These are phyloP conservation scores for Claviceps pazoutovae DNA, from an alignment of 2,329 filamentous ascomycete genomes.

Conservation along the genomic window DNA sequence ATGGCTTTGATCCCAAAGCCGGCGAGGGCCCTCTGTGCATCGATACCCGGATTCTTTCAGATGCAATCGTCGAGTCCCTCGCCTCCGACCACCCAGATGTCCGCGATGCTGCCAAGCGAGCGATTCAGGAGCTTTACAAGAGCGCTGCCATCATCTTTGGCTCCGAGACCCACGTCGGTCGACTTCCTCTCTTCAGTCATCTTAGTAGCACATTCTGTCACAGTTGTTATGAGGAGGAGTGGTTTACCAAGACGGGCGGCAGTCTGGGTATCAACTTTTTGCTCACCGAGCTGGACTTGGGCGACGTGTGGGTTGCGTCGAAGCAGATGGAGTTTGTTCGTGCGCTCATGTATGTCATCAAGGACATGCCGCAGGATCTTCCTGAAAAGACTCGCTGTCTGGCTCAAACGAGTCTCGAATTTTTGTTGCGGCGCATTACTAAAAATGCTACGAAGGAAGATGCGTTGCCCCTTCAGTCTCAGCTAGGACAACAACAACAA, in stretches of 20 bases:
- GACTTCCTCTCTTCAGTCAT: conserved; percentile 72
- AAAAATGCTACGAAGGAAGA: conserved; percentile 72
- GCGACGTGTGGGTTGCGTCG: conserved; percentile 66
- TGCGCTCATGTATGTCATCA: conserved; percentile 92
- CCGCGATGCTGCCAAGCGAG: conserved; percentile 67
- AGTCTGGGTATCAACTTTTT: conserved; percentile 81
- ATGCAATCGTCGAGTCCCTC: conserved; percentile 80
- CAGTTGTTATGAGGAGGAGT: conserved; percentile 93
- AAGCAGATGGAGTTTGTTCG: conserved; percentile 80
- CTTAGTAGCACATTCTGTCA: conserved; percentile 79
- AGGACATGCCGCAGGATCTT: conserved; percentile 90
- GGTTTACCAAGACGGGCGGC: conserved; percentile 94
- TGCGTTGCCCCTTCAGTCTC: conserved; percentile 22
- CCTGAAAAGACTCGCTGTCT: conserved; percentile 77
- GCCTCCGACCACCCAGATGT: conserved; percentile 72
- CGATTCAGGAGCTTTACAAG: conserved; percentile 65
- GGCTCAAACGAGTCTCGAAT: conserved; percentile 70
- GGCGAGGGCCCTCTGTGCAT: conserved; percentile 81
- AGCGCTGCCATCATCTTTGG: conserved; percentile 70
- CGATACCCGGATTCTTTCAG: conserved; percentile 73
- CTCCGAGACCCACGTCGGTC: conserved; percentile 53
- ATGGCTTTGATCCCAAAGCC: conserved; percentile 68
- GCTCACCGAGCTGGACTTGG: conserved; percentile 71
- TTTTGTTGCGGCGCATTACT: conserved; percentile 65
- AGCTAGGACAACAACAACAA: conserved; percentile 30